Percentiles rank a stretch among this genome's conserved stretches.
Evolutionary conservation across 495 filamentous ascomycete genomes (phyloP).

Genomic region (Penicillium pancosmium): DNA sequence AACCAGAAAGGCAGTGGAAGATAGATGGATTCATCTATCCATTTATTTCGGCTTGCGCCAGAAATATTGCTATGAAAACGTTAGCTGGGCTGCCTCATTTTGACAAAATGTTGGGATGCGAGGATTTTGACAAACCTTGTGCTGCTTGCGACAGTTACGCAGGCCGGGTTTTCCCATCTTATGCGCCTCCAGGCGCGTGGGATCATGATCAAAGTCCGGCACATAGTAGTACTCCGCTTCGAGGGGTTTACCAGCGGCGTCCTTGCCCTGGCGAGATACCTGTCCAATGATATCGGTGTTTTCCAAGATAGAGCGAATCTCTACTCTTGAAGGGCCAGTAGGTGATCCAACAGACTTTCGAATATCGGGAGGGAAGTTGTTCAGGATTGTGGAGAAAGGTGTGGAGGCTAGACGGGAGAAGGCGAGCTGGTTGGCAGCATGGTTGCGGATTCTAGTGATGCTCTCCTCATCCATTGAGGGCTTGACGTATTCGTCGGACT

Average conservation of each 20-base stretch:
- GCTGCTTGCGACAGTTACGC: constrained; percentile 85
- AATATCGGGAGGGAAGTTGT: constrained; percentile 74
- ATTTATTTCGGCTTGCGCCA: constrained; percentile 78
- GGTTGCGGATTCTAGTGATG: constrained; percentile 60
- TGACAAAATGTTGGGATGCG: not conserved
- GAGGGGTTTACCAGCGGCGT: constrained; percentile 89
- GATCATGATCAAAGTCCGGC: constrained; percentile 83
- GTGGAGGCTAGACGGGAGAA: constrained; percentile 93
- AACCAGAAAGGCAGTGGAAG: constrained; percentile 3
- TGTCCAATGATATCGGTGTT: constrained; percentile 77
- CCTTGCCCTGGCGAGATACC: constrained; percentile 89
- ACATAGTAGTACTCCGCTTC: constrained; percentile 98
- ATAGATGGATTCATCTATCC: not conserved
- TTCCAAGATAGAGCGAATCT: constrained; percentile 71
- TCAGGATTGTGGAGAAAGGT: constrained; percentile 83
- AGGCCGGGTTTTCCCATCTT: constrained; percentile 85
- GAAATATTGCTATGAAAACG: constrained; percentile 77
- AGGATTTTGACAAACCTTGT: constrained; percentile 71
- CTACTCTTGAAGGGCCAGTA: constrained; percentile 56
- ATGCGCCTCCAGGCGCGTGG: constrained; percentile 73
- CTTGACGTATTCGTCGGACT: constrained; percentile 9
- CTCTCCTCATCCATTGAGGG: constrained; percentile 37
- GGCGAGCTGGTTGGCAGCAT: constrained; percentile 93
- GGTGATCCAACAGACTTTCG: constrained; percentile 47
- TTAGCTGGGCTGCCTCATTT: constrained; percentile 13